phyloP scores from a whole-genome alignment of 768 basidiomycete genomes.

The Pleurotus tuoliensis region DNA sequence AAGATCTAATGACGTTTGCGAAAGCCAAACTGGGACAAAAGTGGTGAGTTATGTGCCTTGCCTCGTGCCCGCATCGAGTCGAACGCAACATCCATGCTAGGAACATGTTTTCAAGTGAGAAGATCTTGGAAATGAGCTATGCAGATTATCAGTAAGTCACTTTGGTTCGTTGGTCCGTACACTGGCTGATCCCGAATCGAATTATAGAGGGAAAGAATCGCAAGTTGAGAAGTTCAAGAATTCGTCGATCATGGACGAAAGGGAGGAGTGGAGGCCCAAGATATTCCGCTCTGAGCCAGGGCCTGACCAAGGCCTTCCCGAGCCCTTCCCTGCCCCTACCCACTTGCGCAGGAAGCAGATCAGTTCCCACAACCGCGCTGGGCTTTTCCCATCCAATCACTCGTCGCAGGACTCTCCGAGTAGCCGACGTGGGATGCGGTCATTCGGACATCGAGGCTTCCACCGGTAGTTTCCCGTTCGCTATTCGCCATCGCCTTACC shows the following conservation, averaged over 20 bases:
- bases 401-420: neutral
- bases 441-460: neutral
- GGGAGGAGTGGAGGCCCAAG: conserved; percentile 77
- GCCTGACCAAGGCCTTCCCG: conserved; percentile 65
- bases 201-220: conserved; percentile 76
- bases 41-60: conserved; percentile 52
- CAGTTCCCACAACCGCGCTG: conserved; percentile 75
- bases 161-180: neutral
- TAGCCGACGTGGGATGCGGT: neutral
- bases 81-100: conserved; percentile 30
- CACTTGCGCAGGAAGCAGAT: conserved; percentile 79
- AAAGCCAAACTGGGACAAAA: conserved; percentile 71
- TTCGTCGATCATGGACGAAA: conserved; percentile 85
- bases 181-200: neutral
- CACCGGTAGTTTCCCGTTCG: neutral
- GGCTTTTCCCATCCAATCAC: conserved; percentile 41
- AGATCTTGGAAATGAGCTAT: conserved; percentile 87
- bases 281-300: conserved; percentile 78
- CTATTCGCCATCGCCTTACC: neutral
- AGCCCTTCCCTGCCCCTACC: conserved; percentile 81
- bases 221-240: conserved; percentile 92
- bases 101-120: conserved; percentile 92
- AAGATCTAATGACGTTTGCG: conserved; percentile 75
- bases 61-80: neutral
- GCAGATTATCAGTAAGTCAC: conserved; percentile 85